Percentiles rank a stretch among this genome's conserved stretches.
phyloP scores from a whole-genome alignment of 768 basidiomycete species.

The Boletus sp. region DNA sequence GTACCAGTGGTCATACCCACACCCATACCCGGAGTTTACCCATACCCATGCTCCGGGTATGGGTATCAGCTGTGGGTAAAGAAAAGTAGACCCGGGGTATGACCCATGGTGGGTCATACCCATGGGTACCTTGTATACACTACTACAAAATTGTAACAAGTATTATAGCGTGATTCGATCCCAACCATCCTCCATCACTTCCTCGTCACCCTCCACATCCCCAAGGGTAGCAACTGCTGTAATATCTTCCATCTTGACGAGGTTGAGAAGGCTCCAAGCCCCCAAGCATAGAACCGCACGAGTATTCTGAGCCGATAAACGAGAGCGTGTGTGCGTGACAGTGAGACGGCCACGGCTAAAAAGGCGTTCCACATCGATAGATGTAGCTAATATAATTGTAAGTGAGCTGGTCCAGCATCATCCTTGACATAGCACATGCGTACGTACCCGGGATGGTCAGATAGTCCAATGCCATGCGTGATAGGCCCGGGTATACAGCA shows the following conservation, averaged over 20 bases:
- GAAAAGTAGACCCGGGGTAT: too few species aligned
- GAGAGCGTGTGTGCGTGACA: not conserved
- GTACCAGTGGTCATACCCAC: too few species aligned
- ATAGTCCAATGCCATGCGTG: not conserved
- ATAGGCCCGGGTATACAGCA: not conserved
- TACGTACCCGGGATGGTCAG: not conserved
- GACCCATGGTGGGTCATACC: not conserved
- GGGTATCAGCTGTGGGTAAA: too few species aligned
- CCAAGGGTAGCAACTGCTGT: not conserved
- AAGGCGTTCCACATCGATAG: not conserved
- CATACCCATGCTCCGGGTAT: not conserved
- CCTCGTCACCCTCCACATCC: too few species aligned
- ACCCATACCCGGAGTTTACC: not conserved
- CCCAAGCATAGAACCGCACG: not conserved
- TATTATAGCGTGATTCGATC: too few species aligned
- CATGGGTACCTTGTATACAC: too few species aligned
- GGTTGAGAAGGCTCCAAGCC: not conserved
- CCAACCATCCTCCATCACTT: too few species aligned
- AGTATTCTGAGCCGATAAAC: not conserved
- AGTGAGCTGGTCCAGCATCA: too few species aligned
- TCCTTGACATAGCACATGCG: too few species aligned
- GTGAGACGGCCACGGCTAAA: not conserved
- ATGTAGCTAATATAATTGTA: not conserved
- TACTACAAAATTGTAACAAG: too few species aligned
- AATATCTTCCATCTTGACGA: too few species aligned